Evolutionary conservation across 768 basidiomycete species (phyloP).

Genomic region (Amanita pseudoporphyria): DNA sequence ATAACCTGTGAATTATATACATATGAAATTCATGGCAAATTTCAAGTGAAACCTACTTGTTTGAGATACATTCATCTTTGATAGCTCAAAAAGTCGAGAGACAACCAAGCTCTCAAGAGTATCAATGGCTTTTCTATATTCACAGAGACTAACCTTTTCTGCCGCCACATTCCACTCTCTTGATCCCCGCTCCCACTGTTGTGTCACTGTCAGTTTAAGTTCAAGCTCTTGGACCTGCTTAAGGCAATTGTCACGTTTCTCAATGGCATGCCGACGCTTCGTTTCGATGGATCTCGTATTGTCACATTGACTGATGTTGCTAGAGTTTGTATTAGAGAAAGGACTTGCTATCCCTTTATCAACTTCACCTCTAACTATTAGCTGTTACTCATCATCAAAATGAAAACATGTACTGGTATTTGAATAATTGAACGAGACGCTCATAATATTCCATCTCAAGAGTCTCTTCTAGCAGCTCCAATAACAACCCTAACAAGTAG

Average conservation of each 20-base stretch:
- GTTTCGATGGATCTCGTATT: too few species aligned
- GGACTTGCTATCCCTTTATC: too few species aligned
- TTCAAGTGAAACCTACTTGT: constrained; percentile 13
- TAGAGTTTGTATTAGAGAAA: too few species aligned
- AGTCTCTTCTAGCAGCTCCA: too few species aligned
- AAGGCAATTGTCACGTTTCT: neutral
- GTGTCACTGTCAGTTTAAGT: neutral
- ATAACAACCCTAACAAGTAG: too few species aligned
- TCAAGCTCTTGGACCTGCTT: neutral
- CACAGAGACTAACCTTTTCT: constrained; percentile 4
- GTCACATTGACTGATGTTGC: too few species aligned
- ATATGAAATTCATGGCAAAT: constrained; percentile 17
- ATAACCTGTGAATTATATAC: constrained; percentile 16
- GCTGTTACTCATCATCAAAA: neutral
- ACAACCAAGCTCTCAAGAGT: constrained; percentile 11
- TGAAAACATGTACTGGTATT: too few species aligned
- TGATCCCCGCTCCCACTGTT: neutral
- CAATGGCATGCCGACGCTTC: too few species aligned
- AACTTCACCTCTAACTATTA: too few species aligned
- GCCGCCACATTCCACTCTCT: neutral
- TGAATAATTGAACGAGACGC: neutral
- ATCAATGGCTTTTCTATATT: constrained; percentile 14
- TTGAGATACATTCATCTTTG: too few species aligned
- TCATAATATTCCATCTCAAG: too few species aligned
- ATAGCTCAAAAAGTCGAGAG: too few species aligned